Percentiles rank a stretch among this genome's conserved stretches.
Evolutionary conservation across 306 rosid species (phyloP).

Genomic region (Fragaria ananassa): DNA sequence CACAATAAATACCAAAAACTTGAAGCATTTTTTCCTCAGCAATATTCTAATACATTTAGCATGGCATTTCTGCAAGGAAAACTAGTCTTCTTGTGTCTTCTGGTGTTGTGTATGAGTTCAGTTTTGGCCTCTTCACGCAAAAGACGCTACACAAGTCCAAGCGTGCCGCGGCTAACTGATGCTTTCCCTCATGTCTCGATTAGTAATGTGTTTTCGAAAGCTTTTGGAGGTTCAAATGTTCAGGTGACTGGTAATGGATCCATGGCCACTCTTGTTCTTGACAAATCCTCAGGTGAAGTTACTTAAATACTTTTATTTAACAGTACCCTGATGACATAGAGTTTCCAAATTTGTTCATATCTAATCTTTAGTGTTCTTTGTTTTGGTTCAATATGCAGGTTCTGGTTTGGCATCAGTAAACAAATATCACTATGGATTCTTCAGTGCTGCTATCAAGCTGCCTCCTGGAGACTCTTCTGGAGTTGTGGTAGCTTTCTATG

Average conservation of each 20-base stretch:
- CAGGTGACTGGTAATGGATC: conserved; percentile 65
- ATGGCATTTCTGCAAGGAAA: conserved; percentile 53
- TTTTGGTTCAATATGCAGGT: conserved; percentile 39
- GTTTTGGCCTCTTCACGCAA: conserved; percentile 44
- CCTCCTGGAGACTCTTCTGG: conserved; percentile 88
- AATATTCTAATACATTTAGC: conserved; percentile 3
- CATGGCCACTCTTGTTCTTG: conserved; percentile 69
- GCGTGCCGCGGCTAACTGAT: conserved; percentile 62
- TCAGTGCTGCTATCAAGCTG: conserved; percentile 90
- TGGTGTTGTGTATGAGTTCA: conserved; percentile 37
- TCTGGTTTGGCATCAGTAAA: conserved; percentile 65
- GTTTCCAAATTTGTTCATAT: background rate
- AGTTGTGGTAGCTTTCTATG: conserved; percentile 92
- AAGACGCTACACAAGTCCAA: conserved; percentile 53
- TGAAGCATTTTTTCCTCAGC: conserved; percentile 14
- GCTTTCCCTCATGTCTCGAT: conserved; percentile 57
- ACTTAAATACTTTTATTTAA: background rate
- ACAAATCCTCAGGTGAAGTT: conserved; percentile 64
- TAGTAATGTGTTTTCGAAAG: conserved; percentile 44
- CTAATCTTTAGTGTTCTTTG: background rate
- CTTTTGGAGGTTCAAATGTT: conserved; percentile 65
- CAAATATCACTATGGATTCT: conserved; percentile 76
- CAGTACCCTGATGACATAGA: background rate
- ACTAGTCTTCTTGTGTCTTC: conserved; percentile 26
- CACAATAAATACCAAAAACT: conserved; percentile 34